Percentiles rank a stretch among this genome's conserved stretches.
phyloP scores from a whole-genome alignment of 352 stramenopile species.

The Plasmopara viticola region DNA sequence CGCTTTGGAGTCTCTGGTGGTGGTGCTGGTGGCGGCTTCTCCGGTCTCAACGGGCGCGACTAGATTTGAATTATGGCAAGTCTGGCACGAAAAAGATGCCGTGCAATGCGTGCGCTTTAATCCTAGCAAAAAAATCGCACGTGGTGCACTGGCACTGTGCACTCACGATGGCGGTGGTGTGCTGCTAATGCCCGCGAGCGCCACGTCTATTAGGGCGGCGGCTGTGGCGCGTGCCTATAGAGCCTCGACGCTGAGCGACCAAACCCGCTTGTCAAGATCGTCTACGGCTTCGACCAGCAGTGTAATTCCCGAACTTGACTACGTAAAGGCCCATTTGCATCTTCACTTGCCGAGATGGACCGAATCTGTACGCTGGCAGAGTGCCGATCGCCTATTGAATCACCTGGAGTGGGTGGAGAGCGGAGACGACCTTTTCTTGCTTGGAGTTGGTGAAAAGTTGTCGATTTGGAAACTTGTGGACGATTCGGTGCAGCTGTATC shows the following conservation, averaged over 20 bases:
- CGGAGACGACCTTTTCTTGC: conserved; percentile 59
- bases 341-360: conserved; percentile 59
- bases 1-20: conserved; percentile 42
- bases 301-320: conserved; percentile 23
- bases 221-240: conserved; percentile 11
- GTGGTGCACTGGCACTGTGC: conserved; percentile 54
- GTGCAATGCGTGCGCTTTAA: conserved; percentile 59
- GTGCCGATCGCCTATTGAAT: conserved; percentile 51
- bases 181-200: conserved; percentile 47
- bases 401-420: conserved; percentile 72
- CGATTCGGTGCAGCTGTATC: conserved; percentile 69
- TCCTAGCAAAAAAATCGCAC: conserved; percentile 34
- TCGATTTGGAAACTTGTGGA: conserved; percentile 81
- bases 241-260: conserved; percentile 5
- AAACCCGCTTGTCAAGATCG: background rate
- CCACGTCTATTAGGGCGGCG: conserved; percentile 20
- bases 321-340: conserved; percentile 65
- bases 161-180: conserved; percentile 57
- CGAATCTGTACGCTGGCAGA: conserved; percentile 65
- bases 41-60: conserved; percentile 13
- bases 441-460: conserved; percentile 63
- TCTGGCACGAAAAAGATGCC: conserved; percentile 41
- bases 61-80: conserved; percentile 64
- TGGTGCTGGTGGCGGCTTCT: conserved; percentile 47
- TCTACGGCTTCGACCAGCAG: conserved; percentile 5